These are phyloP conservation scores for Phaeotremella fagi DNA, from an alignment of 768 basidiomycete species.

Conservation along the genomic window DNA sequence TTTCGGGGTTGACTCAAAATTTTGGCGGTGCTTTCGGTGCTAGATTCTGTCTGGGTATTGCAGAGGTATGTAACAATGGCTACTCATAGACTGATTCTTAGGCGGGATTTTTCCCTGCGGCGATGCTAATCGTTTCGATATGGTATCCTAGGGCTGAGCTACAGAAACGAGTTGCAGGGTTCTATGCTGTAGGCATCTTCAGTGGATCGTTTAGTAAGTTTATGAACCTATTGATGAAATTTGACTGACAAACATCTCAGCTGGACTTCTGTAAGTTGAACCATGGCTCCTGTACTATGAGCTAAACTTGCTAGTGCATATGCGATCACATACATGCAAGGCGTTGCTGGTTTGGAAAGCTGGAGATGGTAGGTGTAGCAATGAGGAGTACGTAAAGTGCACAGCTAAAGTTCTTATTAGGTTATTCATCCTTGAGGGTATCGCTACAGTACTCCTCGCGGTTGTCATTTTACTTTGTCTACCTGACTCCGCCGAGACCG, in stretches of 20 bases:
- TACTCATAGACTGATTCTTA: not conserved
- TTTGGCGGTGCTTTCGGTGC: constrained; percentile 7
- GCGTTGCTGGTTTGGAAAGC: constrained; percentile 1
- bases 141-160: constrained; percentile 8
- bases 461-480: not conserved
- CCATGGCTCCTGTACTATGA: no score
- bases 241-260: not conserved
- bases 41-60: constrained; percentile 2
- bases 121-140: not conserved
- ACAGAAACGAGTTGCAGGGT: constrained; percentile 2
- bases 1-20: constrained; percentile 3
- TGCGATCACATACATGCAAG: constrained; percentile 9
- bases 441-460: not conserved
- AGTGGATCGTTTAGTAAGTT: constrained; percentile 8
- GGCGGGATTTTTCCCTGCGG: constrained; percentile 15
- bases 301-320: no score
- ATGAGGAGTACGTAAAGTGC: no score
- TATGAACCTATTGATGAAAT: not conserved
- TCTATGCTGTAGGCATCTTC: constrained; percentile 1
- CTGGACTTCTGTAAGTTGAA: not conserved
- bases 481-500: not conserved
- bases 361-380: constrained; percentile 12
- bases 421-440: not conserved
- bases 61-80: not conserved
- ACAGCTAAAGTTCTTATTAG: not conserved